A percentile compares a stretch with the other conserved stretches of the same genome.
Conservation (phyloP, 805 yeast genomes). For the Yamadazyma philogaea region DNA sequence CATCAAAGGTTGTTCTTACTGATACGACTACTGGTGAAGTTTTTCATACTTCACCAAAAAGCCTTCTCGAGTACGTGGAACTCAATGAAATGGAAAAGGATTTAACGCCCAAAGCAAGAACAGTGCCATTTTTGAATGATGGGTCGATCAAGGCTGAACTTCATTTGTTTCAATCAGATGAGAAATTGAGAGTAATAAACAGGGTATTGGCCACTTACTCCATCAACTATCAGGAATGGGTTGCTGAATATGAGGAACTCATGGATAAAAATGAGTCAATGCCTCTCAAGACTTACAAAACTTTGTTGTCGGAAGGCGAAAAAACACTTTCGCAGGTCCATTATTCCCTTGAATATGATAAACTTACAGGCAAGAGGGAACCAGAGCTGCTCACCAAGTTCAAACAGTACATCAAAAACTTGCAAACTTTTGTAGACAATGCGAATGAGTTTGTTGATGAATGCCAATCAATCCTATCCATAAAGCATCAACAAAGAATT, state of each 20-base stretch:
- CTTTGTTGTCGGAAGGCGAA: slow-evolving; percentile 55
- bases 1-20: slow-evolving; percentile 48
- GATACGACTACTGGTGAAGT: slow-evolving; percentile 27
- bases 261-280: slow-evolving; percentile 44
- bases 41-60: slow-evolving; percentile 29
- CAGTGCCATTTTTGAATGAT: slow-evolving; percentile 1
- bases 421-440: slow-evolving; percentile 41
- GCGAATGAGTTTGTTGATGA: slow-evolving; percentile 53
- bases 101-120: slow-evolving; percentile 2
- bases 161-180: slow-evolving; percentile 51
- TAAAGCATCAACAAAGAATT: slow-evolving; percentile 51
- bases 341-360: background rate
- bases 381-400: slow-evolving; percentile 7
- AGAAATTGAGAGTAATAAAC: slow-evolving; percentile 39
- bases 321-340: slow-evolving; percentile 24
- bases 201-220: slow-evolving; percentile 17
- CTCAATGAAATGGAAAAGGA: slow-evolving; percentile 7
- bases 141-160: slow-evolving; percentile 33
- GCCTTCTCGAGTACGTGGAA: slow-evolving; percentile 25
- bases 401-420: slow-evolving; percentile 17
- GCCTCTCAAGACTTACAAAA: slow-evolving; percentile 42
- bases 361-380: background rate
- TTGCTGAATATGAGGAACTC: slow-evolving; percentile 38
- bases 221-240: slow-evolving; percentile 47
- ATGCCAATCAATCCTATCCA: slow-evolving; percentile 51